Percentiles rank a stretch among this genome's conserved stretches.
Evolutionary conservation across 2,329 filamentous ascomycete species (phyloP).

Genomic region (Shiraia bambusicola): DNA sequence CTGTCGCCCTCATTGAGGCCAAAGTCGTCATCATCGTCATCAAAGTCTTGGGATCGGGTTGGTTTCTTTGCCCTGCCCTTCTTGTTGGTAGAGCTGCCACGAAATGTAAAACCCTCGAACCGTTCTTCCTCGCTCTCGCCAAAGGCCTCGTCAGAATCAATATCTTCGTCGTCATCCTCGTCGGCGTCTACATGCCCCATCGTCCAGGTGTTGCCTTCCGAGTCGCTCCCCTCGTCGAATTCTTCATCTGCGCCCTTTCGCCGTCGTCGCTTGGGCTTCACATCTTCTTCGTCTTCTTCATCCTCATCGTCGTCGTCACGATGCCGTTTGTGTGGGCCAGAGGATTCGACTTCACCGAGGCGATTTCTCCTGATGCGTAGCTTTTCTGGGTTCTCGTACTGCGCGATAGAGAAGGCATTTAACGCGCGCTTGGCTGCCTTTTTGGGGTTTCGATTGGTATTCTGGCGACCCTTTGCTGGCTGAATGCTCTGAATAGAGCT

Average conservation of each 20-base stretch:
- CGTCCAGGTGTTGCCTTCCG: conserved; percentile 82
- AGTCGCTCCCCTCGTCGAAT: conserved; percentile 74
- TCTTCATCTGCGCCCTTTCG: conserved; percentile 52
- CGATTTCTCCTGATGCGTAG: conserved; percentile 58
- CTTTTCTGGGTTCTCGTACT: conserved; percentile 56
- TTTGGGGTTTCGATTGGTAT: conserved; percentile 41
- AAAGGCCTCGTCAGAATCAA: conserved; percentile 80
- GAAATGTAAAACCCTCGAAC: conserved; percentile 74
- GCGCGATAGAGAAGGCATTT: conserved; percentile 67
- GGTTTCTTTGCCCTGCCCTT: conserved; percentile 49
- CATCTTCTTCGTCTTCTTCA: conserved; percentile 32
- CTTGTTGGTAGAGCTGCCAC: conserved; percentile 57
- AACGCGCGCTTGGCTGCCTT: conserved; percentile 57
- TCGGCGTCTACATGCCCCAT: conserved; percentile 64
- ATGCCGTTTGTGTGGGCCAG: conserved; percentile 45
- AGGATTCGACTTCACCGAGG: conserved; percentile 56
- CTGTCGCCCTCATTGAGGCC: conserved; percentile 53
- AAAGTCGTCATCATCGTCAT: conserved; percentile 41
- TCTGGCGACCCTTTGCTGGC: conserved; percentile 36
- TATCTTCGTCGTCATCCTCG: conserved; percentile 67
- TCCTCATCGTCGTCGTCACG: conserved; percentile 54
- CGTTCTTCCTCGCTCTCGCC: conserved; percentile 84
- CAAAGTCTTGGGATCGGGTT: conserved; percentile 28
- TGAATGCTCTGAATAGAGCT: conserved; percentile 36
- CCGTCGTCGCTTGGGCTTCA: conserved; percentile 37